A percentile compares a stretch with the other conserved stretches of the same genome.
These are phyloP conservation scores for Cerioporus squamosus DNA, from an alignment of 1,284 basidiomycete genomes.

Conservation along the genomic window DNA sequence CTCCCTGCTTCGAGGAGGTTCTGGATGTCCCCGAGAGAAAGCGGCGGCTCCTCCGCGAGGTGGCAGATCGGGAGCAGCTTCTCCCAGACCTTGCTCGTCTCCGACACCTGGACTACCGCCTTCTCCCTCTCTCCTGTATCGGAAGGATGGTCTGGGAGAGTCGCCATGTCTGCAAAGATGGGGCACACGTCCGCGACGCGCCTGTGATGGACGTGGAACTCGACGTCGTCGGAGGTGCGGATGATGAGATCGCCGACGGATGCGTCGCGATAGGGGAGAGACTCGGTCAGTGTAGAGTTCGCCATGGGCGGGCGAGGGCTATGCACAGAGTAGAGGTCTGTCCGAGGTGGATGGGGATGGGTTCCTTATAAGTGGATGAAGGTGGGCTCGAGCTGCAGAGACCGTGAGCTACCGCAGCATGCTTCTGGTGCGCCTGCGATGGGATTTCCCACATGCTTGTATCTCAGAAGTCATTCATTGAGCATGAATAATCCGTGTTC, in stretches of 20 bases:
- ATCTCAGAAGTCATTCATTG: too few species aligned
- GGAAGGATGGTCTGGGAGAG: constrained; percentile 3
- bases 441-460: too few species aligned
- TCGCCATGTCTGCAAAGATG: constrained; percentile 24
- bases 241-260: constrained; percentile 30
- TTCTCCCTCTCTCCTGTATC: neutral
- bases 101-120: neutral
- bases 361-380: too few species aligned
- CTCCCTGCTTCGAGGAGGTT: constrained; percentile 32
- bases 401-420: too few species aligned
- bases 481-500: too few species aligned
- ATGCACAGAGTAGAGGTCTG: too few species aligned
- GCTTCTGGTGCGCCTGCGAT: too few species aligned
- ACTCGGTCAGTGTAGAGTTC: too few species aligned
- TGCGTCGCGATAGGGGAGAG: neutral
- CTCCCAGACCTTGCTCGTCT: constrained; percentile 7
- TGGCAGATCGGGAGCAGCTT: constrained; percentile 6
- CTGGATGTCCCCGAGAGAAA: constrained; percentile 21
- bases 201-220: constrained; percentile 19
- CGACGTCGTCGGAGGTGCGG: constrained; percentile 25
- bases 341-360: too few species aligned
- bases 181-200: constrained; percentile 26
- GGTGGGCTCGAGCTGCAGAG: too few species aligned
- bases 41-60: constrained; percentile 2
- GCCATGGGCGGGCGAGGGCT: too few species aligned